phyloP scores from a whole-genome alignment of 352 stramenopile species.

The Saprolegnia diclina region DNA sequence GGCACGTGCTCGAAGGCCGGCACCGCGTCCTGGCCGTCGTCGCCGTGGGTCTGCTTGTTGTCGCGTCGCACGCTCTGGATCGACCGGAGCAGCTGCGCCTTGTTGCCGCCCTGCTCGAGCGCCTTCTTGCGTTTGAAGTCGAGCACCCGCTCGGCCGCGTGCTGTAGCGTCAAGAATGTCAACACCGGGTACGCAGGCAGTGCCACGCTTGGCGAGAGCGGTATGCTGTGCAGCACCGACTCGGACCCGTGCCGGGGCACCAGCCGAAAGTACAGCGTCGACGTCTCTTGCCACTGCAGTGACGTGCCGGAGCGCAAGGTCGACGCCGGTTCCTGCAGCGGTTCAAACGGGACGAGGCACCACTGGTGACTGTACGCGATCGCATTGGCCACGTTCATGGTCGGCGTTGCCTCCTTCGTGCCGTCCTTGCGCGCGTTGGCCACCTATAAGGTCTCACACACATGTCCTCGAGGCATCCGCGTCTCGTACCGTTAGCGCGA shows the following conservation, averaged over 20 bases:
- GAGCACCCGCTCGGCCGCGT: conserved; percentile 31
- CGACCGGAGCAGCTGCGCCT: conserved; percentile 42
- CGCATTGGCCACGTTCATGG: conserved; percentile 29
- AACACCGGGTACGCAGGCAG: conserved; percentile 38
- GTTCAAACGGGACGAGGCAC: conserved; percentile 44
- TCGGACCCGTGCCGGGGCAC: conserved; percentile 33
- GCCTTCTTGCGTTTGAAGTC: conserved; percentile 31
- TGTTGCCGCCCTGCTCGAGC: conserved; percentile 27
- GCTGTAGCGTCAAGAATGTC: conserved; percentile 71
- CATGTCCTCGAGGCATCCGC: no score
- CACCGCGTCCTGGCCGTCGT: not conserved
- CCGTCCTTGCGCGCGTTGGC: conserved; percentile 23
- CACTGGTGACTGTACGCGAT: conserved; percentile 59
- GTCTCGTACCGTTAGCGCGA: conserved; percentile 66
- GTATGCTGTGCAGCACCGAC: not conserved
- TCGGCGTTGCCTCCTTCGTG: conserved; percentile 10
- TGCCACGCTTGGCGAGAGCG: conserved; percentile 27
- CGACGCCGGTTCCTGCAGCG: not conserved
- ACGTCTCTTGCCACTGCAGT: conserved; percentile 53
- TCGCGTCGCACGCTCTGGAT: conserved; percentile 82
- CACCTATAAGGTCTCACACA: no score
- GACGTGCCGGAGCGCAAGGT: conserved; percentile 33
- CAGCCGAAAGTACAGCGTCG: conserved; percentile 70
- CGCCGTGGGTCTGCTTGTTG: conserved; percentile 43
- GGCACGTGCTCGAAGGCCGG: conserved; percentile 32